phyloP scores from a whole-genome alignment of 1,284 basidiomycete species.

The Pholiota adiposa region DNA sequence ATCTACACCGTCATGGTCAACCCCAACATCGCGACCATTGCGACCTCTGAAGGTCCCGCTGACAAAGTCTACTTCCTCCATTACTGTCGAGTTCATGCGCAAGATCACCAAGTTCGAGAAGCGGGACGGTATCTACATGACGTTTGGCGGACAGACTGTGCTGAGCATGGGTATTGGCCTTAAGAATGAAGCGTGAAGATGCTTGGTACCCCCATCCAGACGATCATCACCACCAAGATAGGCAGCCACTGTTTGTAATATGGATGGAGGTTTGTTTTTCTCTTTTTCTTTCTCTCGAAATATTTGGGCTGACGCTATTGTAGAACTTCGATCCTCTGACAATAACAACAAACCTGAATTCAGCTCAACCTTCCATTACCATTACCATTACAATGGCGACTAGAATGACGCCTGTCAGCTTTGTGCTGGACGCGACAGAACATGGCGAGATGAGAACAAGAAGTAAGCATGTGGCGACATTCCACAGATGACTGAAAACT shows the following conservation, averaged over 20 bases:
- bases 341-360: too few species aligned
- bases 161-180: constrained; percentile 97
- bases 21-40: constrained; percentile 99
- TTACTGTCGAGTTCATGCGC: constrained; percentile 96
- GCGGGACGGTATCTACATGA: constrained; percentile 98
- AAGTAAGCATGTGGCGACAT: too few species aligned
- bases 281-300: neutral
- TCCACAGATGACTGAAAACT: too few species aligned
- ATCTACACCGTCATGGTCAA: constrained; percentile 99
- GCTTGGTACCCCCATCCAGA: constrained; percentile 95
- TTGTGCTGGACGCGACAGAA: too few species aligned
- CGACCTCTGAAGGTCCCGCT: constrained; percentile 95
- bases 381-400: too few species aligned
- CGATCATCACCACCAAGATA: constrained; percentile 96
- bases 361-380: too few species aligned
- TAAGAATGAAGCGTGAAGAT: constrained; percentile 96
- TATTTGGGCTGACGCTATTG: constrained; percentile 3
- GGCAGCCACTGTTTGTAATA: constrained; percentile 99
- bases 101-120: constrained; percentile 99
- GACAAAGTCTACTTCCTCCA: constrained; percentile 99
- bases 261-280: constrained; percentile 77
- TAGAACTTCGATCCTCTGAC: constrained; percentile 99
- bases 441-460: too few species aligned
- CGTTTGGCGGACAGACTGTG: constrained; percentile 98
- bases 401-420: too few species aligned